Base-by-base conservation (phyloP, 179 eudicot species). In the Corrigiola litoralis region DNA sequence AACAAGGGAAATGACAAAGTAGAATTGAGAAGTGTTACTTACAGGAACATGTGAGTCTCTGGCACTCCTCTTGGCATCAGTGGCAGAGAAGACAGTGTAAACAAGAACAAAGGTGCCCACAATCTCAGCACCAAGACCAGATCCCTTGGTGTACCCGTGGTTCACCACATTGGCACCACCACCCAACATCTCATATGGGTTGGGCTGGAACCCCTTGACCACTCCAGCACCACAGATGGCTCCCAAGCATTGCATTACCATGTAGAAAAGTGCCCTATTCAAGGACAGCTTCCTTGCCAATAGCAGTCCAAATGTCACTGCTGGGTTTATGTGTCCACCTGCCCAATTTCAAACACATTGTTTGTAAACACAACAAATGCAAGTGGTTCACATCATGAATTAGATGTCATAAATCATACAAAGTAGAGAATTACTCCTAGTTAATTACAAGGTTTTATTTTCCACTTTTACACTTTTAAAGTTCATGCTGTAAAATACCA, bases 181-280 rank as follows among this genome's bases (percentile, higher is more conserved):
- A 24, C 80, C 80, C 31, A 68, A 32, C 62, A 64, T 17, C 65
- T 72, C 67, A 37, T 77, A 77, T 3, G 59, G 73, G 54, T 49
- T 42, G 12, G 77, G 73, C 17, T 68, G 74, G 71, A 77, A 72
- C 2, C 80, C 80, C 60, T 77, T 77, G 14, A 77, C 77, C 5
- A 77, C 80, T 16, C 77, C 80, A 7, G 80, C 80, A 16, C 80
- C 80, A 72, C 80, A 77, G 6, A 77, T 68, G 66, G 80, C 80
- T 61, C 80, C 80, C 24, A 77, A 57, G 32, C 80, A 72, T 32
- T 77, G 80, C 80, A 77, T 77, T 44, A 77, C 46, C 27, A 77
- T 72, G 77, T 77, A 77, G 67, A 68, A 77, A 0, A 77, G 25
- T 37, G 80, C 77, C 71, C 80, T 72, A 58, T 77, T 45, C 28